A percentile compares a stretch with the other conserved stretches of the same genome.
Conservation (phyloP, 129 eudicot genomes). For the Glebionis coronaria region DNA sequence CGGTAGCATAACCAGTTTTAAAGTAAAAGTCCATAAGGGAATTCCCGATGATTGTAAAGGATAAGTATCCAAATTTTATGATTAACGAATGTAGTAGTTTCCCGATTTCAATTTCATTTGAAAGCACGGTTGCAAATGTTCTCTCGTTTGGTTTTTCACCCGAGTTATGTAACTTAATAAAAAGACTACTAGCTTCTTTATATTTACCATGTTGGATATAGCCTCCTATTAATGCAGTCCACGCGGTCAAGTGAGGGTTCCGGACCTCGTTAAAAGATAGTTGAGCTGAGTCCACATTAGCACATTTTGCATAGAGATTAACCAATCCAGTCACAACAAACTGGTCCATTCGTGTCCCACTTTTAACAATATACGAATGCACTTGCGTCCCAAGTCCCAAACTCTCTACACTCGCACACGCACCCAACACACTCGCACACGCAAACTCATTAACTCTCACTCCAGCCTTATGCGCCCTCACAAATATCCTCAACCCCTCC, state of each 20-base stretch:
- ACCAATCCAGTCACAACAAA: conserved; percentile 65
- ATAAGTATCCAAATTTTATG: conserved; percentile 45
- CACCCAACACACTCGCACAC: conserved; percentile 51
- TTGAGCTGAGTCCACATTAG: conserved; percentile 37
- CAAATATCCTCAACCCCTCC: conserved; percentile 48
- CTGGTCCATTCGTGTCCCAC: conserved; percentile 54
- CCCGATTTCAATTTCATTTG: conserved; percentile 33
- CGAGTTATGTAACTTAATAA: conserved; percentile 36
- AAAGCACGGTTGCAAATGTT: conserved; percentile 51
- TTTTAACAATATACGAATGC: conserved; percentile 43
- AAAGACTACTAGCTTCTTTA: conserved; percentile 45
- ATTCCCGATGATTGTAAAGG: conserved; percentile 54
- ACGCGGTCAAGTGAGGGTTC: conserved; percentile 49
- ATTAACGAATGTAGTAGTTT: conserved; percentile 56
- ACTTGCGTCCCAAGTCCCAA: conserved; percentile 55
- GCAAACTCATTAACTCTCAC: conserved; percentile 51
- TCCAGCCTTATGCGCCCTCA: conserved; percentile 39
- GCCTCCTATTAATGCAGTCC: conserved; percentile 78
- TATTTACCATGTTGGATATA: conserved; percentile 44
- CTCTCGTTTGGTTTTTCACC: conserved; percentile 54
- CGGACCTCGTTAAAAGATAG: conserved; percentile 44
- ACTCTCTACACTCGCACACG: conserved; percentile 50
- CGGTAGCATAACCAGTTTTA: conserved; percentile 36
- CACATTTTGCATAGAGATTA: conserved; percentile 65
- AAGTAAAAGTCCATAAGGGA: conserved; percentile 62